Base-by-base conservation (phyloP, 2,329 filamentous ascomycete species). In the Hypoxylon sp. region DNA sequence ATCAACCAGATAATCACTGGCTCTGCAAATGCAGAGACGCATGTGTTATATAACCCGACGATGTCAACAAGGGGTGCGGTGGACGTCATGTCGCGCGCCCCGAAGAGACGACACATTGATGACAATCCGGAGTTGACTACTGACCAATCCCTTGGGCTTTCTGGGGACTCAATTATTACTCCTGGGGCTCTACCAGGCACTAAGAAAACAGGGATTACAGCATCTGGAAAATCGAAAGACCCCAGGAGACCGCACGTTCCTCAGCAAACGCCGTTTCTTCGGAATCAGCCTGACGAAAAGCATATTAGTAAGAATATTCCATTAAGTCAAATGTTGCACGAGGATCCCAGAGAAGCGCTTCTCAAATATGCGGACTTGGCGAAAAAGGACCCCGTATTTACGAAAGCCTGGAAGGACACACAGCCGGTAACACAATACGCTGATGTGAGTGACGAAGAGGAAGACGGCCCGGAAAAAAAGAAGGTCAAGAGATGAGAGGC, bases 1-100 rank as follows among this genome's bases (percentile, higher is more conserved):
- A 89, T 99, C 76, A 98, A 99, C 78, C 96, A 99, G 77, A 97
- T 99, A 75, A 81, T 98, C 70, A 97, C 95, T 7, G 95, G 94
- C 64, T 98, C 95, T 49, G 93, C 93, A 57, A 97, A 98, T 76
- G 90, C 91, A 62, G 92, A 97, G 79, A 94, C 92, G 0, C 95
- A 94, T 75, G 87, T 98, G 45, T 90, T 99, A 51, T 99, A 96
- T 82, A 95, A 92, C 76, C 96, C 96, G 1, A 88, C 85, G n/a
- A 90, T 89, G 73, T 99, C 96, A 21, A 86, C 79, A 11, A 90
- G 89, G 67, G 96, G 96, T 64, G 96, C 94, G 2, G 90, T 94
- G 60, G 90, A 93, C 66, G 92, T 98, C 71, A 94, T 99, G 89
- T 94, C 92, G 68, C 93, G 93, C 75, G 94, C 94, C 0, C 94